Percentiles rank a stretch among this genome's conserved stretches.
phyloP scores from a whole-genome alignment of 2,329 filamentous ascomycete genomes.

The Ophiocordyceps robertsii region DNA sequence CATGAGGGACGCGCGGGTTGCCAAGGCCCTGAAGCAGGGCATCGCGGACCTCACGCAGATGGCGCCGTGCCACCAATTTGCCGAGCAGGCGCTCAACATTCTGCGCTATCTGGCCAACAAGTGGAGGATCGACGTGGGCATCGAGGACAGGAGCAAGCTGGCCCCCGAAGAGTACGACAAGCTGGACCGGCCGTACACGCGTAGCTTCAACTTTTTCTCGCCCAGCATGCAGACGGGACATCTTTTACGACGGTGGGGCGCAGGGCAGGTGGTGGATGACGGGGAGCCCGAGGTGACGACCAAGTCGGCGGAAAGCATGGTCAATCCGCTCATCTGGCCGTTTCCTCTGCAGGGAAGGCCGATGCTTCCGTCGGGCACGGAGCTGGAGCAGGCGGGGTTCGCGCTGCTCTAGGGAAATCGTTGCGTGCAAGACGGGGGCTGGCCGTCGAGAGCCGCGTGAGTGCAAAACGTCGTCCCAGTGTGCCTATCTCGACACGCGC shows the following conservation, averaged over 20 bases:
- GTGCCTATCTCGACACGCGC: no score
- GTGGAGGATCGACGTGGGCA: conserved; percentile 42
- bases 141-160: conserved; percentile 14
- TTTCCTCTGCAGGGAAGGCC: conserved; percentile 47
- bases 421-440: no score
- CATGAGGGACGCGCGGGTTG: conserved; percentile 24
- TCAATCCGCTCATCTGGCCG: conserved; percentile 47
- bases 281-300: conserved; percentile 9
- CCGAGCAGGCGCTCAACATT: conserved; percentile 46
- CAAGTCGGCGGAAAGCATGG: conserved; percentile 21
- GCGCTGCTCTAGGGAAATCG: conserved; percentile 17
- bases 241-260: conserved; percentile 33
- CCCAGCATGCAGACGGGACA: conserved; percentile 35
- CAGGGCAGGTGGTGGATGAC: background rate
- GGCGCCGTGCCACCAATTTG: conserved; percentile 47
- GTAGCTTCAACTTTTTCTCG: conserved; percentile 43
- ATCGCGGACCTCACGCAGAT: conserved; percentile 47
- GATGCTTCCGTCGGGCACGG: conserved; percentile 32
- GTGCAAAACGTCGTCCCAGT: no score
- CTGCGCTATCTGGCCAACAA: conserved; percentile 42
- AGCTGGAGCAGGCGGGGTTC: conserved; percentile 40
- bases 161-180: conserved; percentile 23
- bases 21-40: conserved; percentile 35
- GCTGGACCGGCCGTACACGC: conserved; percentile 31
- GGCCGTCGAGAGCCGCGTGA: no score